Evolutionary conservation across 208 protist genomes (phyloP).

Genomic region (Crithidia fasciculata): DNA sequence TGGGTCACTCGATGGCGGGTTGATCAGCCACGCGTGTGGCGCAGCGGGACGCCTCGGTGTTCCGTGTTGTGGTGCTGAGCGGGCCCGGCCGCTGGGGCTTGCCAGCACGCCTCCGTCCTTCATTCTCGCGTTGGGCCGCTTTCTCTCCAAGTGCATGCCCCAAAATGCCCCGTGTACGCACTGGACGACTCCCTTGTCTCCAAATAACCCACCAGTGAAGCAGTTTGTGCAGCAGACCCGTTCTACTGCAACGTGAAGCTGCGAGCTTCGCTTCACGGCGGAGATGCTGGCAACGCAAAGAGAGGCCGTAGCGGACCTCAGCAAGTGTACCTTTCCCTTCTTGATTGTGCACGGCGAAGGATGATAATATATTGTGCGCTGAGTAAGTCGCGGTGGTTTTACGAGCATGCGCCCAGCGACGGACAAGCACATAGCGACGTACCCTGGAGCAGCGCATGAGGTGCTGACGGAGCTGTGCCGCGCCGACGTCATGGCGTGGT

Average conservation of each 20-base stretch:
- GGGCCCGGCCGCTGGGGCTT: constrained; percentile 52
- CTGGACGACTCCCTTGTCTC: constrained; percentile 42
- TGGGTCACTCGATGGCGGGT: constrained; percentile 84
- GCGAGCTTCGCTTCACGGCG: constrained; percentile 48
- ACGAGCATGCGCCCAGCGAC: constrained; percentile 31
- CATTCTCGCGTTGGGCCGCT: constrained; percentile 24
- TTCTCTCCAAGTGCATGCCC: constrained; percentile 41
- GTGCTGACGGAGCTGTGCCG: constrained; percentile 69
- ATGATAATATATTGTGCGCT: constrained; percentile 57
- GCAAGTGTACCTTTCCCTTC: constrained; percentile 49
- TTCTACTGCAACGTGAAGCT: constrained; percentile 43
- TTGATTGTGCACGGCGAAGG: constrained; percentile 68
- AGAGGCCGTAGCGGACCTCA: constrained; percentile 28
- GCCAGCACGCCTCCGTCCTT: constrained; percentile 18
- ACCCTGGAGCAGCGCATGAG: constrained; percentile 56
- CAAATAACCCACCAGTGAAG: constrained; percentile 52
- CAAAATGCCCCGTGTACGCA: constrained; percentile 48
- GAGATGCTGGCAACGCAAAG: constrained; percentile 59
- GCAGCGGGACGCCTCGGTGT: constrained; percentile 35
- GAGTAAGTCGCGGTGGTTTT: constrained; percentile 44
- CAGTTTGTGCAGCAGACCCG: constrained; percentile 71
- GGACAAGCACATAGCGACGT: constrained; percentile 63
- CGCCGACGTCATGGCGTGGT: constrained; percentile 54
- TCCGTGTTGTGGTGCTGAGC: constrained; percentile 61
- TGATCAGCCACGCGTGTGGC: constrained; percentile 66